Conservation (phyloP, 768 basidiomycete genomes). For the Termitomyces sp. region DNA sequence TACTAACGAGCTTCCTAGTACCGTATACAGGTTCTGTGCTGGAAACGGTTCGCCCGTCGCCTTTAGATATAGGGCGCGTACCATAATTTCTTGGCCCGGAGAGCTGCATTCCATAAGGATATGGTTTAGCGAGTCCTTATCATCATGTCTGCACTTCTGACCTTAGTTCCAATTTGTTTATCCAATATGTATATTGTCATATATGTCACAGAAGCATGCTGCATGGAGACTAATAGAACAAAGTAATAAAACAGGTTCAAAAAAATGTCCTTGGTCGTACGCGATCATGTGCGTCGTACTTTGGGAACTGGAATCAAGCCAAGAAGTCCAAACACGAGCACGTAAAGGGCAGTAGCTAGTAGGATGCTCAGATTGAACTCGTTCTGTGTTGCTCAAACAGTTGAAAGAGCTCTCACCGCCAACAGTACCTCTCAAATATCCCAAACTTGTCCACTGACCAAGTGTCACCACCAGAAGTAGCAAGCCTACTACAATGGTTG, state of each 20-base stretch:
- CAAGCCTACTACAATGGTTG: slow-evolving; percentile 68
- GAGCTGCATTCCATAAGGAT: too few relatives aligned
- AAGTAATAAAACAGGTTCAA: slow-evolving; percentile 1
- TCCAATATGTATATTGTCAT: slow-evolving; percentile 1
- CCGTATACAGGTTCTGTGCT: too few relatives aligned
- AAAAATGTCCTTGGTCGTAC: slow-evolving; percentile 1
- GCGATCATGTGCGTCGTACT: slow-evolving; percentile 24
- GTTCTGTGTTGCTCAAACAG: background rate
- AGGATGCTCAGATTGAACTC: background rate
- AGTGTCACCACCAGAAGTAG: slow-evolving; percentile 54
- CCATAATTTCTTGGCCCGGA: too few relatives aligned
- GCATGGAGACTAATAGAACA: background rate
- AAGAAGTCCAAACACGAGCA: slow-evolving; percentile 65
- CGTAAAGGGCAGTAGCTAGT: slow-evolving; percentile 64
- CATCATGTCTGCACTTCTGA: too few relatives aligned
- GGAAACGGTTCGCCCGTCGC: too few relatives aligned
- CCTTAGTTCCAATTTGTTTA: too few relatives aligned
- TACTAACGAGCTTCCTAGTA: too few relatives aligned
- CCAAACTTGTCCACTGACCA: slow-evolving; percentile 61
- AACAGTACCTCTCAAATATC: slow-evolving; percentile 56
- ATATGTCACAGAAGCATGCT: background rate
- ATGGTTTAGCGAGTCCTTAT: too few relatives aligned
- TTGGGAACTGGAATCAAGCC: slow-evolving; percentile 66
- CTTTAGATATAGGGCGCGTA: too few relatives aligned
- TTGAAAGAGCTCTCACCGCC: slow-evolving; percentile 41